Evolutionary conservation across 2,329 filamentous ascomycete species (phyloP).

Genomic region (Acephala macrosclerotiorum): DNA sequence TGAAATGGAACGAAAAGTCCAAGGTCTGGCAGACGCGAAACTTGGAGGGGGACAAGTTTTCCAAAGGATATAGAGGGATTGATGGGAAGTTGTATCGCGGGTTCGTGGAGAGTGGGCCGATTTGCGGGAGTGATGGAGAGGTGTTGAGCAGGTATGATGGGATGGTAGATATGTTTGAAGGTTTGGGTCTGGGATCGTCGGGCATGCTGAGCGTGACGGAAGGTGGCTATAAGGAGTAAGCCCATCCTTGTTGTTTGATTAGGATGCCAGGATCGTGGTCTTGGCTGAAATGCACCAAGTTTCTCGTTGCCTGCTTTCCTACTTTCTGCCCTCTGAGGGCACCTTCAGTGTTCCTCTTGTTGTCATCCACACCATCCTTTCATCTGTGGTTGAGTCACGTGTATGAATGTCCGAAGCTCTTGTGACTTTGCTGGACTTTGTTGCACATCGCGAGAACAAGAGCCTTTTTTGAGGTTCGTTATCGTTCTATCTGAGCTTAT

Average conservation of each 20-base stretch:
- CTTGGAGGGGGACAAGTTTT: conserved; percentile 20
- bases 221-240: not conserved
- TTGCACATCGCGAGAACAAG: not conserved
- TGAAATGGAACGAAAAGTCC: conserved; percentile 12
- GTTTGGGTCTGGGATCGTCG: not conserved
- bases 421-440: too few species aligned
- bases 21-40: conserved; percentile 22
- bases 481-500: not conserved
- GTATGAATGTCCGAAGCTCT: not conserved
- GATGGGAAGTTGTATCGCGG: conserved; percentile 21
- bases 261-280: too few species aligned
- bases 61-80: conserved; percentile 13
- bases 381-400: not conserved
- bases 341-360: too few species aligned
- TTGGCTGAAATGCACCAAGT: too few species aligned
- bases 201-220: not conserved
- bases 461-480: not conserved
- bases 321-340: too few species aligned
- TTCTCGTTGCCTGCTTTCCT: too few species aligned
- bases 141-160: conserved; percentile 29
- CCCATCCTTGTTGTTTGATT: not conserved
- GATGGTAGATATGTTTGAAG: conserved; percentile 19
- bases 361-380: not conserved
- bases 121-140: conserved; percentile 22
- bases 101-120: conserved; percentile 19